Percentiles rank a stretch among this genome's conserved stretches.
phyloP scores from a whole-genome alignment of 2,329 filamentous ascomycete species.

The Aspergillus terreus region DNA sequence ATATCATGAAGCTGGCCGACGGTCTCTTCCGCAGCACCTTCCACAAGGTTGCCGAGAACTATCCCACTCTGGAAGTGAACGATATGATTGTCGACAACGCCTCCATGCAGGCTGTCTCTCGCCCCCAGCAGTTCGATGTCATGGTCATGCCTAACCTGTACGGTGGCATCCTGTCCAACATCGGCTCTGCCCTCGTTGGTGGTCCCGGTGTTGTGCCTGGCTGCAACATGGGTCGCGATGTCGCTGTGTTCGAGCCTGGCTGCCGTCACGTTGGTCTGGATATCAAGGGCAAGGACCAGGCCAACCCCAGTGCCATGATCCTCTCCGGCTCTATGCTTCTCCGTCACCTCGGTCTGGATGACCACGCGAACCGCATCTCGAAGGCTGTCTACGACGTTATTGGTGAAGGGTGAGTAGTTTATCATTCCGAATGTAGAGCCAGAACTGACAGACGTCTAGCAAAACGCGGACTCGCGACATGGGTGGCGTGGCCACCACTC shows the following conservation, averaged over 20 bases:
- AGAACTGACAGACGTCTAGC: slow-evolving; percentile 53
- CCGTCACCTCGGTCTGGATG: slow-evolving; percentile 92
- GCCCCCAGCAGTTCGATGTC: slow-evolving; percentile 97
- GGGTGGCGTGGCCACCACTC: slow-evolving; percentile 84
- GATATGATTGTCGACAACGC: slow-evolving; percentile 99
- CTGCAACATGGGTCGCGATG: slow-evolving; percentile 99
- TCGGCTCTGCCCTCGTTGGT: slow-evolving; percentile 93
- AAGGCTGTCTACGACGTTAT: slow-evolving; percentile 76
- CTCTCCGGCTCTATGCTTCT: slow-evolving; percentile 96
- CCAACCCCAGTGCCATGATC: slow-evolving; percentile 94
- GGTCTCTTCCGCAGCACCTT: slow-evolving; percentile 98
- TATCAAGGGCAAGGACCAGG: slow-evolving; percentile 99
- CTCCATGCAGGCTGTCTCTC: slow-evolving; percentile 96
- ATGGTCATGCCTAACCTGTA: slow-evolving; percentile 99
- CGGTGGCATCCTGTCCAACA: slow-evolving; percentile 98
- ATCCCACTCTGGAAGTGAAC: slow-evolving; percentile 90
- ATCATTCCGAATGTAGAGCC: background rate
- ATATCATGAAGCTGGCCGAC: slow-evolving; percentile 99
- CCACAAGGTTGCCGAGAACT: slow-evolving; percentile 88
- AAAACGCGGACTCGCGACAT: slow-evolving; percentile 90
- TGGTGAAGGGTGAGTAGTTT: slow-evolving; percentile 71
- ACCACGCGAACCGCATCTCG: slow-evolving; percentile 97
- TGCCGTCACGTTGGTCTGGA: slow-evolving; percentile 99
- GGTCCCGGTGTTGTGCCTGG: slow-evolving; percentile 95
- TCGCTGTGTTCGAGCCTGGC: slow-evolving; percentile 97